phyloP scores from a whole-genome alignment of 2,329 filamentous ascomycete genomes.

The Magnaporthiopsis rhizophila region DNA sequence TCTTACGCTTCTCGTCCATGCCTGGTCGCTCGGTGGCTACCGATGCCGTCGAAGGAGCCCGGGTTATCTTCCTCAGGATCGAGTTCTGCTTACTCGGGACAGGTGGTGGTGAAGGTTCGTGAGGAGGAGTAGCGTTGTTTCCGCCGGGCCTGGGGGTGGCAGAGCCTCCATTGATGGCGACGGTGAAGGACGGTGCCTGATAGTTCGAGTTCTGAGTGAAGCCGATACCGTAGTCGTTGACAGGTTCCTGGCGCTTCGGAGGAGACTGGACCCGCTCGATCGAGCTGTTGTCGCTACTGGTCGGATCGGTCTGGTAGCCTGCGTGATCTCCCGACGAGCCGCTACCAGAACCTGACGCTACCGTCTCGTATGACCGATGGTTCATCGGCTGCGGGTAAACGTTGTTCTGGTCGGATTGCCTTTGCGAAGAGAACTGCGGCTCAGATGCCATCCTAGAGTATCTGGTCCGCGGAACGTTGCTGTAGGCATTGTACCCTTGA shows the following conservation, averaged over 20 bases:
- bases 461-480: slow-evolving; percentile 22
- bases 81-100: slow-evolving; percentile 25
- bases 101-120: slow-evolving; percentile 14
- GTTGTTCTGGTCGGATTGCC: slow-evolving; percentile 30
- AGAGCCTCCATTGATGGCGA: slow-evolving; percentile 16
- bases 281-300: slow-evolving; percentile 86
- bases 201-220: slow-evolving; percentile 37
- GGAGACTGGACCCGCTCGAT: slow-evolving; percentile 63
- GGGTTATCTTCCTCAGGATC: slow-evolving; percentile 18
- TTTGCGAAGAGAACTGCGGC: slow-evolving; percentile 31
- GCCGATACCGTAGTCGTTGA: slow-evolving; percentile 58
- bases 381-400: slow-evolving; percentile 52
- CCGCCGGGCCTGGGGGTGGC: slow-evolving; percentile 15
- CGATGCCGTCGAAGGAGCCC: slow-evolving; percentile 3
- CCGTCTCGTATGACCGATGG: slow-evolving; percentile 79
- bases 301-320: slow-evolving; percentile 75
- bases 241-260: slow-evolving; percentile 42
- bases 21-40: slow-evolving; percentile 20
- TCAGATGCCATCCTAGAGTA: slow-evolving; percentile 39
- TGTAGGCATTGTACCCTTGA: slow-evolving; percentile 24
- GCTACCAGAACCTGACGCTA: slow-evolving; percentile 67
- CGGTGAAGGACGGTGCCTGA: slow-evolving; percentile 31
- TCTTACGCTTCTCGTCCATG: slow-evolving; percentile 67
- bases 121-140: slow-evolving; percentile 6
- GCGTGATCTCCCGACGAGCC: slow-evolving; percentile 66